Percentiles rank a stretch among this genome's conserved stretches.
phyloP scores from a whole-genome alignment of 768 basidiomycete species.

The Auricularia sp. region DNA sequence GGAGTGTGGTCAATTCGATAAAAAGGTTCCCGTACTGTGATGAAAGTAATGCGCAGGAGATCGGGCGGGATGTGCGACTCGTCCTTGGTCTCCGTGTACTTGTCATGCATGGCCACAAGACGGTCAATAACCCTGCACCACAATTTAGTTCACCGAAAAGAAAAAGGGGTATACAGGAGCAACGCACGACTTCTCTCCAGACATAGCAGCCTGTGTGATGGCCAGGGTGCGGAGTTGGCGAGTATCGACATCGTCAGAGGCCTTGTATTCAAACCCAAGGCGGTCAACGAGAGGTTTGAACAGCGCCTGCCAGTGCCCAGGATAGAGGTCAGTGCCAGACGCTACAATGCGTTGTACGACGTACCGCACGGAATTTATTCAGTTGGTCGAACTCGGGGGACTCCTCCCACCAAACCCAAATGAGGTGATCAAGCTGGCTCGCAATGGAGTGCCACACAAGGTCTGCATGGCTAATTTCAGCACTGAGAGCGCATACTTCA shows the following conservation, averaged over 20 bases:
- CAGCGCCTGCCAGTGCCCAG: conserved; percentile 18
- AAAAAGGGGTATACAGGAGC: background rate
- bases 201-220: conserved; percentile 44
- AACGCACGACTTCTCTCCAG: conserved; percentile 27
- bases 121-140: conserved; percentile 60
- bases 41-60: conserved; percentile 49
- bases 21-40: conserved; percentile 30
- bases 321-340: background rate
- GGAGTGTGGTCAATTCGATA: background rate
- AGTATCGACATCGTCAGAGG: conserved; percentile 55
- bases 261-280: conserved; percentile 68
- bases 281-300: conserved; percentile 65
- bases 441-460: conserved; percentile 73
- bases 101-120: conserved; percentile 57
- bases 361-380: conserved; percentile 50
- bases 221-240: conserved; percentile 67
- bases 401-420: conserved; percentile 79
- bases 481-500: too few relatives aligned
- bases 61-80: conserved; percentile 74
- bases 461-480: conserved; percentile 33
- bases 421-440: conserved; percentile 42
- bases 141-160: conserved; percentile 14
- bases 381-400: conserved; percentile 41
- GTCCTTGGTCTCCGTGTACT: conserved; percentile 62
- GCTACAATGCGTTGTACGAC: conserved; percentile 12